Evolutionary conservation across 768 basidiomycete genomes (phyloP).

Genomic region (Boletus pseudopeckii): DNA sequence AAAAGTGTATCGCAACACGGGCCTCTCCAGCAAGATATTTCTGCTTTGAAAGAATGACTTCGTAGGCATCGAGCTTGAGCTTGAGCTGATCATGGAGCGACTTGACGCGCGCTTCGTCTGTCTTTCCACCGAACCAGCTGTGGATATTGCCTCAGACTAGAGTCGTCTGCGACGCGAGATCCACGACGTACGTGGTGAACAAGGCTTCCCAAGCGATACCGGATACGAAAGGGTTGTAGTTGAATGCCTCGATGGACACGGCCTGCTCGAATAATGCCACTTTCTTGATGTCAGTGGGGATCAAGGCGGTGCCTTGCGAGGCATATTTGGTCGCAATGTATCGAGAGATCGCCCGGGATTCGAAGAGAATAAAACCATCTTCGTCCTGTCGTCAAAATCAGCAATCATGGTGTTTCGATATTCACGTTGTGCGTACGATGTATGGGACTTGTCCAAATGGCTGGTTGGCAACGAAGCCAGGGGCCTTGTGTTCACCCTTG

Average conservation of each 20-base stretch:
- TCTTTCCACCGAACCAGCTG: conserved; percentile 20
- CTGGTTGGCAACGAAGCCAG: conserved; percentile 46
- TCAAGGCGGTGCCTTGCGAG: conserved; percentile 32
- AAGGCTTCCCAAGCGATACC: conserved; percentile 43
- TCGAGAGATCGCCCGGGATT: conserved; percentile 40
- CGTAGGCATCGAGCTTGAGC: conserved; percentile 31
- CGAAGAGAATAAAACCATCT: conserved; percentile 42
- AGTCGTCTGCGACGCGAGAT: not conserved
- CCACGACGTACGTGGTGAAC: conserved; percentile 40
- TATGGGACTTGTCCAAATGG: conserved; percentile 53
- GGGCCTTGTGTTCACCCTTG: conserved; percentile 44
- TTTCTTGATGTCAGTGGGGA: conserved; percentile 35
- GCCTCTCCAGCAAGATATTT: conserved; percentile 38
- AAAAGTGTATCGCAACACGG: not conserved
- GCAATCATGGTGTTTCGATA: not conserved
- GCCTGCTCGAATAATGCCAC: conserved; percentile 51
- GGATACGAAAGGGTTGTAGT: conserved; percentile 48
- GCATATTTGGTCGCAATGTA: conserved; percentile 42
- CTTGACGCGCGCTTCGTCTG: conserved; percentile 33
- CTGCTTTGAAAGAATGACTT: conserved; percentile 32
- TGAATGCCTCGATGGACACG: conserved; percentile 45
- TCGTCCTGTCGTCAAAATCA: conserved; percentile 24
- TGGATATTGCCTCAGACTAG: not conserved
- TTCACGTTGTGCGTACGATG: conserved; percentile 6
- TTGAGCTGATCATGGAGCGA: conserved; percentile 30